Percentiles rank a stretch among this genome's conserved stretches.
Conservation (phyloP, 176 grass and related monocot genomes). For the Typha latifolia region DNA sequence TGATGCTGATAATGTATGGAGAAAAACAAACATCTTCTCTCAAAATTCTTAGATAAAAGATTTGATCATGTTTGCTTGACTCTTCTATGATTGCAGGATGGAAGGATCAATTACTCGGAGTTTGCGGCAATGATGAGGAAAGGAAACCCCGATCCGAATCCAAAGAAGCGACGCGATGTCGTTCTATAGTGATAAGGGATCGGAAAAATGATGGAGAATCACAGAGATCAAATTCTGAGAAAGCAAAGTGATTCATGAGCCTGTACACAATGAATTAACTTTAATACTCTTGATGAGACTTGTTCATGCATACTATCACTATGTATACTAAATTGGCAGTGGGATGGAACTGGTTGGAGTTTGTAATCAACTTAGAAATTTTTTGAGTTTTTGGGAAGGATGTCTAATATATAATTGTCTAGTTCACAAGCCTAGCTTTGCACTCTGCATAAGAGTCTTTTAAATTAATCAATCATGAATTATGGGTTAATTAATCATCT, state of each 20-base stretch:
- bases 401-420: too few relatives aligned
- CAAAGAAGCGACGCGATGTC: slow-evolving; percentile 77
- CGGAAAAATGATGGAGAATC: background rate
- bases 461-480: background rate
- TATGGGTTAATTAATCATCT: background rate
- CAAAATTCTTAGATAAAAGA: background rate
- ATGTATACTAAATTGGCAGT: background rate
- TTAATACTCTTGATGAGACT: background rate
- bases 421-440: too few relatives aligned
- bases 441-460: background rate
- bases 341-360: background rate
- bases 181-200: slow-evolving; percentile 33
- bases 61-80: background rate
- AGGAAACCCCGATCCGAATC: slow-evolving; percentile 52
- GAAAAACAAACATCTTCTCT: background rate
- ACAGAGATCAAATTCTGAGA: background rate
- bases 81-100: slow-evolving; percentile 36
- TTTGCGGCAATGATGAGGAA: slow-evolving; percentile 85
- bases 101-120: slow-evolving; percentile 78
- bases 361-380: background rate
- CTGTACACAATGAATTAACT: background rate
- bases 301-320: background rate
- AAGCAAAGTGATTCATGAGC: background rate
- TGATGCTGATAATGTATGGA: slow-evolving; percentile 75
- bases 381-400: too few relatives aligned